These are phyloP conservation scores for Globisporangium takayamanum DNA, from an alignment of 352 stramenopile species.

Conservation along the genomic window DNA sequence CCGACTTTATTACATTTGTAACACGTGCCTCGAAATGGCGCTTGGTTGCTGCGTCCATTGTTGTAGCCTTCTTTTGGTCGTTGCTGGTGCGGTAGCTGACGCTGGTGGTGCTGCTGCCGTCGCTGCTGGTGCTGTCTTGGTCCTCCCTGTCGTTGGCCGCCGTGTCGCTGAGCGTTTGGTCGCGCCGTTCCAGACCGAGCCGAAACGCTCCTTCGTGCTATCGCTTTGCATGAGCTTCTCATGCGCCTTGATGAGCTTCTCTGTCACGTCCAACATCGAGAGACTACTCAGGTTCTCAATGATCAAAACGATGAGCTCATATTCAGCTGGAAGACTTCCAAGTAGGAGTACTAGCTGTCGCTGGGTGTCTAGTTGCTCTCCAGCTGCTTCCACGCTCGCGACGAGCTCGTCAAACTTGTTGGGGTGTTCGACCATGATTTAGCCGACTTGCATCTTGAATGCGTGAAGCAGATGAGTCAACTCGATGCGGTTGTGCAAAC, in stretches of 20 bases:
- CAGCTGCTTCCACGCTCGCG: slow-evolving; percentile 16
- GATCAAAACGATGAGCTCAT: slow-evolving; percentile 4
- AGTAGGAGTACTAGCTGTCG: slow-evolving; percentile 22
- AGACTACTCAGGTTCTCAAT: neutral
- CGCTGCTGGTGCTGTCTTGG: neutral
- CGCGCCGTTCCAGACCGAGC: neutral
- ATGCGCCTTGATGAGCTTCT: slow-evolving; percentile 1
- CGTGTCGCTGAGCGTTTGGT: neutral
- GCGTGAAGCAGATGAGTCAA: slow-evolving; percentile 18
- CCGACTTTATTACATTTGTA: neutral
- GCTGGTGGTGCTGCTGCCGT: neutral
- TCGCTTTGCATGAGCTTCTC: slow-evolving; percentile 2
- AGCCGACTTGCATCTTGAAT: slow-evolving; percentile 9
- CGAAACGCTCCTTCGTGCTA: neutral
- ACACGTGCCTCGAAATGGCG: neutral
- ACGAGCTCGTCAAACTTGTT: slow-evolving; percentile 22
- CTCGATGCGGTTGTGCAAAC: slow-evolving; percentile 21
- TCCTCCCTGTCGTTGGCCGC: no score
- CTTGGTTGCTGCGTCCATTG: neutral
- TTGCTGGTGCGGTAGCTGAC: neutral
- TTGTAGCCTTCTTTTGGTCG: neutral
- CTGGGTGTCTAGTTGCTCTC: slow-evolving; percentile 15
- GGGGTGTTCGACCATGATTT: slow-evolving; percentile 15
- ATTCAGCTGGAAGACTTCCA: slow-evolving; percentile 19
- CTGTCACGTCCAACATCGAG: neutral